Percentiles rank a stretch among this genome's conserved stretches.
Conservation (phyloP, 768 basidiomycete genomes). For the Agaricus blazei region DNA sequence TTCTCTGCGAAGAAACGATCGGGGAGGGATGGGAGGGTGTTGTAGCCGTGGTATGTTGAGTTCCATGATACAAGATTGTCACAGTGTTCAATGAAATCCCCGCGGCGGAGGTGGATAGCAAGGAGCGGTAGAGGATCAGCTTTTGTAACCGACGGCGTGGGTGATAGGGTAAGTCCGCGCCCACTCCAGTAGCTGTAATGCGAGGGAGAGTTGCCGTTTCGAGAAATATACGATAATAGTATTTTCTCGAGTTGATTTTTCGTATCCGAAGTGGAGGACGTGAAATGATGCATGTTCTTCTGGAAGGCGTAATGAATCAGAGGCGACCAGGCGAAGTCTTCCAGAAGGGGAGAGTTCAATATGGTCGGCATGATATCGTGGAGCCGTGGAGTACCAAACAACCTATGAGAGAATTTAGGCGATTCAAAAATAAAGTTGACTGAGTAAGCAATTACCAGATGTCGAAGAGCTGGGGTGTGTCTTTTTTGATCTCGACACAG, state of each 20-base stretch:
- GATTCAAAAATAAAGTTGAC: neutral
- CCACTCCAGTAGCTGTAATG: neutral
- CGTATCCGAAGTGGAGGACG: neutral
- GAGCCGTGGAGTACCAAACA: slow-evolving; percentile 41
- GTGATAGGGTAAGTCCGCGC: neutral
- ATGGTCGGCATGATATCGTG: slow-evolving; percentile 42
- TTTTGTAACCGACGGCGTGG: neutral
- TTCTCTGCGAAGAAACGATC: slow-evolving; percentile 32
- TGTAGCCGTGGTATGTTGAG: slow-evolving; percentile 45
- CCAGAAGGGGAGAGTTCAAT: slow-evolving; percentile 43
- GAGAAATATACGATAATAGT: slow-evolving; percentile 12
- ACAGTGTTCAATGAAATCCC: slow-evolving; percentile 52
- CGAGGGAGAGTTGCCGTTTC: neutral
- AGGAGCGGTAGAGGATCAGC: slow-evolving; percentile 36
- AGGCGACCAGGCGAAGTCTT: slow-evolving; percentile 56
- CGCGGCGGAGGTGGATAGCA: slow-evolving; percentile 52
- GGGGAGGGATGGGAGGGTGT: slow-evolving; percentile 43
- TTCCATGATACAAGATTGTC: slow-evolving; percentile 32
- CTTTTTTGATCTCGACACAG: slow-evolving; percentile 43
- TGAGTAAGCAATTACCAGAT: slow-evolving; percentile 34
- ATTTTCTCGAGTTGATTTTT: slow-evolving; percentile 9
- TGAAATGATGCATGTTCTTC: slow-evolving; percentile 40
- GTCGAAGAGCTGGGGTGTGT: slow-evolving; percentile 40
- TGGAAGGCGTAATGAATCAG: slow-evolving; percentile 47
- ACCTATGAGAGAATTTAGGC: slow-evolving; percentile 25